Evolutionary conservation across 1,139 yeast species (phyloP).

Genomic region (Kazachstania sp.): DNA sequence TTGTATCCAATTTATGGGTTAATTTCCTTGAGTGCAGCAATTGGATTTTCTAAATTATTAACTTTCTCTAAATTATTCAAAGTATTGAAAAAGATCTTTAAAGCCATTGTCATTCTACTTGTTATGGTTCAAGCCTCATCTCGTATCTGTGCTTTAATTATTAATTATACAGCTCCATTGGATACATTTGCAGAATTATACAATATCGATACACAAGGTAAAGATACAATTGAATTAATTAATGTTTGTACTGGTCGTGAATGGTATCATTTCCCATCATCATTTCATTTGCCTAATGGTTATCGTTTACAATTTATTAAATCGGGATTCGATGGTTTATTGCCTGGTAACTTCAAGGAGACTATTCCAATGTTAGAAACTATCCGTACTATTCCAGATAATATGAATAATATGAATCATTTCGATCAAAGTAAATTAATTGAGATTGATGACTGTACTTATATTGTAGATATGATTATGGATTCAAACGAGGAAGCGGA

Average conservation of each 20-base stretch:
- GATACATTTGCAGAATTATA: conserved; percentile 33
- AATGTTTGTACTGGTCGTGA: conserved; percentile 85
- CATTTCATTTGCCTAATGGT: conserved; percentile 63
- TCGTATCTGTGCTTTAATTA: conserved; percentile 41
- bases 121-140: conserved; percentile 28
- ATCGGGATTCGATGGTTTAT: conserved; percentile 76
- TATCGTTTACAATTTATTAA: conserved; percentile 56
- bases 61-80: conserved; percentile 9
- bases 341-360: conserved; percentile 81
- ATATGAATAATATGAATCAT: conserved; percentile 65
- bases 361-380: conserved; percentile 23
- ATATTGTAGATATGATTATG: conserved; percentile 44
- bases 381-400: conserved; percentile 40
- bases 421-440: conserved; percentile 49
- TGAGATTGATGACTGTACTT: conserved; percentile 44
- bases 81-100: conserved; percentile 9
- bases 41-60: conserved; percentile 36
- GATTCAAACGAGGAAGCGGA: conserved; percentile 17
- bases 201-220: conserved; percentile 5
- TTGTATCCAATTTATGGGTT: conserved; percentile 77
- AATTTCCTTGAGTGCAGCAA: conserved; percentile 54
- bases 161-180: conserved; percentile 57
- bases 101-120: conserved; percentile 5
- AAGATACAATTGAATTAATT: conserved; percentile 14
- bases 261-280: conserved; percentile 89